These are phyloP conservation scores for Candida maltosa DNA, from an alignment of 805 yeast species.

Conservation along the genomic window DNA sequence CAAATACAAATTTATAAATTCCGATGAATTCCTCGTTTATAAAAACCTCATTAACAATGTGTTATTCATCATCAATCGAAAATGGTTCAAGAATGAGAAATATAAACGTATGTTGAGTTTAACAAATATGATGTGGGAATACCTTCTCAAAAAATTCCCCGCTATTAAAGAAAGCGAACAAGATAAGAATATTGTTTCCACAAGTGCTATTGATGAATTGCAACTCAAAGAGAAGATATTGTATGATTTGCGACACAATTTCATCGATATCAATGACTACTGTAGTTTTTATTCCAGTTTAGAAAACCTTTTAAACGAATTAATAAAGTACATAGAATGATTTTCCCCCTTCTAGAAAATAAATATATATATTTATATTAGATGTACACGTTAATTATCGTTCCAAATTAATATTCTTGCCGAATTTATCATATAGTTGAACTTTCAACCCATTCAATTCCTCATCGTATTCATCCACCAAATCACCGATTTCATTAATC, in stretches of 20 bases:
- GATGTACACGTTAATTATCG: slow-evolving; percentile 37
- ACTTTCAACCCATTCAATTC: slow-evolving; percentile 62
- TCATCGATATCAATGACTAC: slow-evolving; percentile 42
- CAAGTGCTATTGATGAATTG: slow-evolving; percentile 18
- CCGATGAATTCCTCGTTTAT: slow-evolving; percentile 33
- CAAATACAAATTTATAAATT: slow-evolving; percentile 38
- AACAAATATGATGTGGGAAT: slow-evolving; percentile 42
- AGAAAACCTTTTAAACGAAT: slow-evolving; percentile 36
- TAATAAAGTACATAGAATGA: slow-evolving; percentile 35
- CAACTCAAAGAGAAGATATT: slow-evolving; percentile 36
- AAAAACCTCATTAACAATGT: slow-evolving; percentile 41
- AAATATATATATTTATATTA: too few relatives aligned
- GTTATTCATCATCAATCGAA: slow-evolving; percentile 38
- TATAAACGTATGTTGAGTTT: slow-evolving; percentile 43
- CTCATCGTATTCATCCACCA: slow-evolving; percentile 51
- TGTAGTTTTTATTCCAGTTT: slow-evolving; percentile 41
- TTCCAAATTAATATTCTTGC: slow-evolving; percentile 84
- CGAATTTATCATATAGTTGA: slow-evolving; percentile 83
- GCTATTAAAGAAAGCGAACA: slow-evolving; percentile 14
- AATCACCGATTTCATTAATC: slow-evolving; percentile 43
- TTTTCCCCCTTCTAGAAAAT: too few relatives aligned
- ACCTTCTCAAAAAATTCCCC: slow-evolving; percentile 32
- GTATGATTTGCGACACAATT: slow-evolving; percentile 40
- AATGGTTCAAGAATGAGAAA: slow-evolving; percentile 45
- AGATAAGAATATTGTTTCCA: slow-evolving; percentile 1